Conservation (phyloP, 1,284 basidiomycete genomes). For the Ganoderma boninense region DNA sequence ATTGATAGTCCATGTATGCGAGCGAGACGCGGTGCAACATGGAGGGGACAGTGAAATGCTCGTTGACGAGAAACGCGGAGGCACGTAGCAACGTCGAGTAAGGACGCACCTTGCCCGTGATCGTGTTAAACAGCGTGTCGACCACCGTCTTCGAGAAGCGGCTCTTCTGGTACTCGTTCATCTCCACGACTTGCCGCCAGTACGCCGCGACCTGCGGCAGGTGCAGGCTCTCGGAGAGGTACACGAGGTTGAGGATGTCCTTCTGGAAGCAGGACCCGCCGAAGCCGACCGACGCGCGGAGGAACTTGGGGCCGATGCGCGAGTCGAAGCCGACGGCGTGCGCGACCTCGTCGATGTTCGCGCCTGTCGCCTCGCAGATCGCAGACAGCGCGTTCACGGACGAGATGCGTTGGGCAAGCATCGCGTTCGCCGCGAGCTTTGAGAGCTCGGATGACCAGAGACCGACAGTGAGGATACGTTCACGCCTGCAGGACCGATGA, state of each 20-base stretch:
- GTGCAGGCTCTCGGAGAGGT: conserved; percentile 93
- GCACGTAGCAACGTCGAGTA: conserved; percentile 22
- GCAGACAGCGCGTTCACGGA: conserved; percentile 98
- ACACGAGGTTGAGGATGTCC: conserved; percentile 98
- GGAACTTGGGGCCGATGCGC: conserved; percentile 95
- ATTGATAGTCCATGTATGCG: neutral
- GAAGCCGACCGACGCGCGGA: conserved; percentile 96
- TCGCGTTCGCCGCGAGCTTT: conserved; percentile 98
- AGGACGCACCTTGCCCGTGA: conserved; percentile 84
- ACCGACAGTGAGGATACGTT: conserved; percentile 92
- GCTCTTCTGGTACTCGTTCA: conserved; percentile 97
- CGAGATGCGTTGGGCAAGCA: conserved; percentile 98
- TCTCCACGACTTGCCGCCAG: conserved; percentile 94
- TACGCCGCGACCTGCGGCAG: conserved; percentile 98
- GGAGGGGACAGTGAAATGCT: neutral
- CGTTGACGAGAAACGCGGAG: neutral
- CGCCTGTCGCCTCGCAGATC: conserved; percentile 99
- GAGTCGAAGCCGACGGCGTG: conserved; percentile 94
- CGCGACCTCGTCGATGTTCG: conserved; percentile 98
- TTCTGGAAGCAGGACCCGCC: conserved; percentile 99
- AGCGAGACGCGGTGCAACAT: neutral
- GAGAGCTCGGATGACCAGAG: conserved; percentile 99
- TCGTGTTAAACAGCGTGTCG: conserved; percentile 97
- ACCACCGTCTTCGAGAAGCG: conserved; percentile 92
- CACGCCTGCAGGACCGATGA: conserved; percentile 54